Base-by-base conservation (phyloP, 768 basidiomycete species). In the Mycena metata region DNA sequence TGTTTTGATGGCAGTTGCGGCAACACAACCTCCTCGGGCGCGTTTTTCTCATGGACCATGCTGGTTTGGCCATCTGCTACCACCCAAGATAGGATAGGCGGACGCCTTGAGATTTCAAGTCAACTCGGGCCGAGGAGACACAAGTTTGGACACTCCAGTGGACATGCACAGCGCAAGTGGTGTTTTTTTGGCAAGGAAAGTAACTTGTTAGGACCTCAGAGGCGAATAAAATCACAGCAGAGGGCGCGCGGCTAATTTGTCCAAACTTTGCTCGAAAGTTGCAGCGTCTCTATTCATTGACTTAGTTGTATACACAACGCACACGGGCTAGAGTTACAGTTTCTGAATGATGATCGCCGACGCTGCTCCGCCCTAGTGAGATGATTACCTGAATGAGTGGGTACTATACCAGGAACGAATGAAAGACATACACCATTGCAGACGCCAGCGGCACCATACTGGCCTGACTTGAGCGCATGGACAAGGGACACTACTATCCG, bases 391-490 rank as follows among this genome's bases (percentile, higher is more conserved):
- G 54, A 23, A 54, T 33, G 67, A 63, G 52, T 70, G 52, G 59
- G 56, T 21, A 65, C 47, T 58, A 33, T 33, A n/a, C 21, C 42
- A 15, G 41, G 50, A 49, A 51, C 35, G 12, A 57, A 13, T 51
- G 59, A 65, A 66, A 15, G 10, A 86, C 95, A 80, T 79, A 96
- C 95, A 70, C 96, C 97, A 76, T 98, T 98, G 88, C 97, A 98
- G 73, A 99, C 92, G 79, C 92, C 96, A 43, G 96, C 97, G 61
- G 94, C 95, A 72, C 96, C 97, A 75, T 96, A 98, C 82, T 99
- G 86, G 43, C 96, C 96, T 3, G 90, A 79, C 84, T 97, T 91
- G 72, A 98, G 89, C n/a, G 92, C 89, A 77, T 98, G 96, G 5
- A 95, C 84, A 21, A 99, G 88, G 8, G 97, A 94, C 30, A 99